phyloP scores from a whole-genome alignment of 2,329 filamentous ascomycete species.

The Trichoderma koningii region DNA sequence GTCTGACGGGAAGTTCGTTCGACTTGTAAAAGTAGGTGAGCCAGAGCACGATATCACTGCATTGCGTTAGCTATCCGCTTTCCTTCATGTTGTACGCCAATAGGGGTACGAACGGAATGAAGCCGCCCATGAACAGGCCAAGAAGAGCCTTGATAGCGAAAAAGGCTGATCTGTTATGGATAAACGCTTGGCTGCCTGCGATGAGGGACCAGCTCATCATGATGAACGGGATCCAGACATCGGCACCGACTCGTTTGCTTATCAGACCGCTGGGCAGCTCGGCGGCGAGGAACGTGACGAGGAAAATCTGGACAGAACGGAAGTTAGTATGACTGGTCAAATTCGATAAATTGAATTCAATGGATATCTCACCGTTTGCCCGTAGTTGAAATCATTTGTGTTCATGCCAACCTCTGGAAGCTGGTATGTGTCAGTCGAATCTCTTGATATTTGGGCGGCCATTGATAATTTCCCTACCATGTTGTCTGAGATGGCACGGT shows the following conservation, averaged over 20 bases:
- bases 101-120: conserved; percentile 51
- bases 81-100: too few species aligned
- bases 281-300: conserved; percentile 51
- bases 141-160: conserved; percentile 42
- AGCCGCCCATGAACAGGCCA: conserved; percentile 58
- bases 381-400: conserved; percentile 50
- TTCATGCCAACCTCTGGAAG: conserved; percentile 47
- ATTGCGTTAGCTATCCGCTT: not conserved
- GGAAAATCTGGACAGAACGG: conserved; percentile 44
- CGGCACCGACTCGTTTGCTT: conserved; percentile 52
- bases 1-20: conserved; percentile 36
- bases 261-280: conserved; percentile 58
- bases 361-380: conserved; percentile 41
- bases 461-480: conserved; percentile 36
- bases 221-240: conserved; percentile 52
- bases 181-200: conserved; percentile 39
- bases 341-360: too few species aligned
- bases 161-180: conserved; percentile 36
- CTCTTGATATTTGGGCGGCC: too few species aligned
- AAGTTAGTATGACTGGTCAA: conserved; percentile 24
- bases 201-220: conserved; percentile 44
- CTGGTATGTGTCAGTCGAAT: conserved; percentile 30
- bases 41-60: conserved; percentile 38
- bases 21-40: conserved; percentile 41
- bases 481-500: conserved; percentile 41